These are phyloP conservation scores for Mucor sp. DNA, from an alignment of 371 early-diverging fungal genomes.

Conservation along the genomic window DNA sequence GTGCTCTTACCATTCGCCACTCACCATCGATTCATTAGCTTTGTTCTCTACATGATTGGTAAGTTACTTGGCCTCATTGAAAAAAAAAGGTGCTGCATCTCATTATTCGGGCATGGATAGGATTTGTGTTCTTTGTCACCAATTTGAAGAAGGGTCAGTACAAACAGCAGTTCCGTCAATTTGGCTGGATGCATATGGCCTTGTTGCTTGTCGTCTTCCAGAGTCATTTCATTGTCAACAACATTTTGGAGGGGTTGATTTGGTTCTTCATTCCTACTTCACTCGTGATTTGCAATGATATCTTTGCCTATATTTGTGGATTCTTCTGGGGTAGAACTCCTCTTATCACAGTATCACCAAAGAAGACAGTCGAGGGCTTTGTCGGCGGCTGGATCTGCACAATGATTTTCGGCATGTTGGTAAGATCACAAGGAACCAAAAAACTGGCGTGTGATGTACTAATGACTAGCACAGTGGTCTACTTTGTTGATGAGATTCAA, in stretches of 20 bases:
- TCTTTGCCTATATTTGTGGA: constrained; percentile 97
- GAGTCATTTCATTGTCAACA: constrained; percentile 93
- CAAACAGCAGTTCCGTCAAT: constrained; percentile 90
- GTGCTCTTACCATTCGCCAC: constrained; percentile 84
- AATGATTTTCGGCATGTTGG: constrained; percentile 81
- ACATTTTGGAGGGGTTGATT: constrained; percentile 97
- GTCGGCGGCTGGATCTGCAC: constrained; percentile 94
- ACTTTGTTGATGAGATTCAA: constrained; percentile 61
- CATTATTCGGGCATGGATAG: constrained; percentile 27
- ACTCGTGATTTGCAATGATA: constrained; percentile 98
- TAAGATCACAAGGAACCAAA: constrained; percentile 30
- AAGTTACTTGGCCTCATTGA: constrained; percentile 9
- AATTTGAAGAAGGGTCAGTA: constrained; percentile 91
- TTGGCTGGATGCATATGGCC: constrained; percentile 97
- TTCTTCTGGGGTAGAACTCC: constrained; percentile 95
- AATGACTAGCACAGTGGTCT: constrained; percentile 32
- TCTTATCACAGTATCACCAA: constrained; percentile 94
- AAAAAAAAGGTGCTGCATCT: neutral
- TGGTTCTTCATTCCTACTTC: constrained; percentile 93
- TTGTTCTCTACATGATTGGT: constrained; percentile 84
- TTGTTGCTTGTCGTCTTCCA: constrained; percentile 86
- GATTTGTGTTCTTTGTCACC: constrained; percentile 93
- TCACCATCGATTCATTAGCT: constrained; percentile 94
- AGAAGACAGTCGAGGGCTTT: constrained; percentile 99
- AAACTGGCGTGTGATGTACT: neutral